Evolutionary conservation across 768 basidiomycete genomes (phyloP), one percentile per base, ranked within the genome.

Genomic region (Dioszegia hungarica): DNA sequence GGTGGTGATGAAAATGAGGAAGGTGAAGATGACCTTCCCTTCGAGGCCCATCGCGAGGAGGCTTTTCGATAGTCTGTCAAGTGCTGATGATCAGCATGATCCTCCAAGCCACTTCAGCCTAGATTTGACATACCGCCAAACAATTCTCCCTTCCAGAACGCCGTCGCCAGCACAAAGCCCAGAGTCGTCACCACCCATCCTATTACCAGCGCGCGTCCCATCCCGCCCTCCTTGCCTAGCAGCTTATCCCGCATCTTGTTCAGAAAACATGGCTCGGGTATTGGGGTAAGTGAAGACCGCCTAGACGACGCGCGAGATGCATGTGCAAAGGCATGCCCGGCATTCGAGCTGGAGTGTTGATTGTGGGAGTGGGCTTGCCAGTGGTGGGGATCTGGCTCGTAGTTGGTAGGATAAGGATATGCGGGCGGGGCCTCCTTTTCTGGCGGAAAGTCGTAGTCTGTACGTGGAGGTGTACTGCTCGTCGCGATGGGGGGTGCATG

Each of bases 1-100:
- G 38, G 72, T 71, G 1, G 67, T 73, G 29, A 69, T 55, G 56
- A 77, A 63, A 49, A 71, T 67, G 43, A 80, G 74, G 45, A 66
- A 45, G 43, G 89, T 91, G 49, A 95, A 84, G 60, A 87, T 82
- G 54, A 83, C 81, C 72, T 89, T 84, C 45, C 92, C 92, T 73
- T 83, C 82, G 57, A 82, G 80, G 57, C 83, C 82, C 73, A 89
- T 85, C 31, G 80, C 81, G 67, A 84, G 84, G 47, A 94, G 80
- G 83, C 87, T 88, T 59, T 82, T 81, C 27, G 91, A 86, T 33
- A 94, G 80, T 36, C 85, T 78, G 77, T 95, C 92, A 34, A 95
- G 85, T 56, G 81, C 91, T 92, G 24, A 14, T 68, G 1, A 33
- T 59, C 61, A 57, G 56, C 49, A 33, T 44, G 31, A 36, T 36